Evolutionary conservation across 2,329 filamentous ascomycete species (phyloP).

Genomic region (Stagonosporopsis tanaceti): DNA sequence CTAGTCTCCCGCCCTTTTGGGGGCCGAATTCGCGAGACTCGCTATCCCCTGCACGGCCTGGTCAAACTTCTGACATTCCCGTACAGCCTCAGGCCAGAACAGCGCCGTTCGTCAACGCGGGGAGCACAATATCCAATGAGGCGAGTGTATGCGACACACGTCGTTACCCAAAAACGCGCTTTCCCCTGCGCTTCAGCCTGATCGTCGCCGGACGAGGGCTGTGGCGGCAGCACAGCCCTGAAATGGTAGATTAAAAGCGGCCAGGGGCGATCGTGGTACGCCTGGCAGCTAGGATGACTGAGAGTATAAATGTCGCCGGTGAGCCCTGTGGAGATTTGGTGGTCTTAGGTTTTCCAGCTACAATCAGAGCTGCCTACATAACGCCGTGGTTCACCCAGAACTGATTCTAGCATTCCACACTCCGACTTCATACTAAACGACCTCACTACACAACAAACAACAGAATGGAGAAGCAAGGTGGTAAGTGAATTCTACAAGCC

Average conservation of each 20-base stretch:
- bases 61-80: background rate
- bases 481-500: conserved; percentile 29
- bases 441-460: background rate
- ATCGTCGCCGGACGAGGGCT: conserved; percentile 28
- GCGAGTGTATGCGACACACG: background rate
- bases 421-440: background rate
- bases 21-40: conserved; percentile 22
- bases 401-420: background rate
- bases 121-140: background rate
- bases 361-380: background rate
- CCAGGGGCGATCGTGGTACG: conserved; percentile 23
- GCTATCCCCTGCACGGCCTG: conserved; percentile 31
- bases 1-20: conserved; percentile 8
- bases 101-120: background rate
- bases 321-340: conserved; percentile 14
- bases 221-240: conserved; percentile 23
- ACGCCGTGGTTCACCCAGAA: background rate
- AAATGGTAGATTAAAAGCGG: background rate
- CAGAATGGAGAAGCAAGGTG: conserved; percentile 49
- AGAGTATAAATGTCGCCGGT: conserved; percentile 13
- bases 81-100: conserved; percentile 1
- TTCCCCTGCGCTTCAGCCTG: conserved; percentile 5
- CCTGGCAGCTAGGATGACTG: conserved; percentile 16
- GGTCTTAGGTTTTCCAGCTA: background rate
- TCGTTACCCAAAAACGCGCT: background rate